Percentiles rank a stretch among this genome's conserved stretches.
phyloP scores from a whole-genome alignment of 495 filamentous ascomycete species.

The Penicillium malachiteum region DNA sequence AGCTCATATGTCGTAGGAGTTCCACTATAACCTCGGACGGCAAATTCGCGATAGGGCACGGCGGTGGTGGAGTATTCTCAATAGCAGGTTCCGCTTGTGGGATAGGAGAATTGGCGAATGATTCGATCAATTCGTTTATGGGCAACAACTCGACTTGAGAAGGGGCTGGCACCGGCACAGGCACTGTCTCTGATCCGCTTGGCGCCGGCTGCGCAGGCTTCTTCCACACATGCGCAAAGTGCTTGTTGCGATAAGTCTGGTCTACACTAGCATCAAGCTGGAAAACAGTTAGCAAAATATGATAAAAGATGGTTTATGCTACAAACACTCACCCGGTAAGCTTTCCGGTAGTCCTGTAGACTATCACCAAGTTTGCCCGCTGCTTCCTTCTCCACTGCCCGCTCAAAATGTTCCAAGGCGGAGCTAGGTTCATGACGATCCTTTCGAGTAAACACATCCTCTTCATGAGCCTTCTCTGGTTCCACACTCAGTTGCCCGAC shows the following conservation, averaged over 20 bases:
- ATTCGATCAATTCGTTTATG: constrained; percentile 68
- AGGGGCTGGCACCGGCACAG: constrained; percentile 53
- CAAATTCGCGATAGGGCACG: constrained; percentile 73
- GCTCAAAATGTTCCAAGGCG: constrained; percentile 90
- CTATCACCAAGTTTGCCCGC: constrained; percentile 88
- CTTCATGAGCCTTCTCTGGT: constrained; percentile 33
- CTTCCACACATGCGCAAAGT: constrained; percentile 66
- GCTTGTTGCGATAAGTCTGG: constrained; percentile 82
- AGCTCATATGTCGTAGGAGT: constrained; percentile 66
- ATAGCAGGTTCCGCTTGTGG: constrained; percentile 53
- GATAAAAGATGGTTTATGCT: constrained; percentile 14
- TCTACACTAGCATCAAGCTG: constrained; percentile 84
- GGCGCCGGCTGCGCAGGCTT: constrained; percentile 56
- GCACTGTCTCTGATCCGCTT: constrained; percentile 48
- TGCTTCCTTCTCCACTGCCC: constrained; percentile 82
- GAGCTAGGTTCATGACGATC: constrained; percentile 59
- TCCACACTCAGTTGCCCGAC: constrained; percentile 34
- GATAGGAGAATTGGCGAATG: constrained; percentile 69
- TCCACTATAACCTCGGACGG: constrained; percentile 82
- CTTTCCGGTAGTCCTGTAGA: constrained; percentile 82
- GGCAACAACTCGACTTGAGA: constrained; percentile 45
- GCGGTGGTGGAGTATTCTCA: constrained; percentile 65
- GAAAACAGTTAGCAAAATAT: constrained; percentile 16
- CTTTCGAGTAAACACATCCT: constrained; percentile 29
- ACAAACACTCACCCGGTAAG: constrained; percentile 64